phyloP scores from a whole-genome alignment of 176 grass and related monocot genomes.

The Dactylis glomerata region DNA sequence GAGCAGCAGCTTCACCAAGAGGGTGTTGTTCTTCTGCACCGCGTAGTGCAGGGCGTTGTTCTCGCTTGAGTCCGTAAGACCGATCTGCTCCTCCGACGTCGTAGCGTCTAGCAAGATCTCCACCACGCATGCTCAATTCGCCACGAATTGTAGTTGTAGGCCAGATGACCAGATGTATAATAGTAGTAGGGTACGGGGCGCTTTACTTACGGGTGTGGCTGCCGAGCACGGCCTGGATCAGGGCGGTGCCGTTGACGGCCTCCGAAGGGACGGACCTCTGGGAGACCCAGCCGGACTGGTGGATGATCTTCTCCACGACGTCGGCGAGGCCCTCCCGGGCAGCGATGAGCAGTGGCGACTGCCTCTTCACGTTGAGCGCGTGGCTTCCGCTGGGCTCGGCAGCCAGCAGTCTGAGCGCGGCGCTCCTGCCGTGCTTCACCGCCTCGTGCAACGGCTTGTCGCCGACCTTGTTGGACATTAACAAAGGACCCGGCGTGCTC shows the following conservation, averaged over 20 bases:
- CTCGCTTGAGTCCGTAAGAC: constrained; percentile 23
- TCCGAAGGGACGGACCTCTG: not conserved
- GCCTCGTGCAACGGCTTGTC: constrained; percentile 69
- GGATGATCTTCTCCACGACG: constrained; percentile 45
- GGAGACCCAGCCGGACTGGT: constrained; percentile 30
- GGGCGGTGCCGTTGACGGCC: constrained; percentile 42
- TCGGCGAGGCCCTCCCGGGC: constrained; percentile 47
- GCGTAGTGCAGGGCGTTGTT: constrained; percentile 75
- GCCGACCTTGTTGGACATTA: constrained; percentile 14
- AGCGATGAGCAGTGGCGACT: constrained; percentile 72
- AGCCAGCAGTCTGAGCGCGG: constrained; percentile 36
- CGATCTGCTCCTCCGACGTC: constrained; percentile 17
- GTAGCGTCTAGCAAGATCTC: constrained; percentile 41
- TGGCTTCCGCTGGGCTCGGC: constrained; percentile 31
- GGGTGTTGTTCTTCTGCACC: constrained; percentile 46
- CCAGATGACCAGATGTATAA: too few relatives aligned
- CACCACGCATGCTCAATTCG: constrained; percentile 34
- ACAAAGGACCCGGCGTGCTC: not conserved
- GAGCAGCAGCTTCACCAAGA: constrained; percentile 44
- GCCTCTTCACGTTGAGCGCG: constrained; percentile 32
- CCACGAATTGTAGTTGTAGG: not conserved
- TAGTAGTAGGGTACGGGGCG: not conserved
- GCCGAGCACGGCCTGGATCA: constrained; percentile 71
- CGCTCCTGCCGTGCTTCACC: constrained; percentile 6
- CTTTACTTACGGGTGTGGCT: constrained; percentile 50